Percentiles rank a stretch among this genome's conserved stretches.
phyloP scores from a whole-genome alignment of 768 basidiomycete species.

The Lentinula sp. region DNA sequence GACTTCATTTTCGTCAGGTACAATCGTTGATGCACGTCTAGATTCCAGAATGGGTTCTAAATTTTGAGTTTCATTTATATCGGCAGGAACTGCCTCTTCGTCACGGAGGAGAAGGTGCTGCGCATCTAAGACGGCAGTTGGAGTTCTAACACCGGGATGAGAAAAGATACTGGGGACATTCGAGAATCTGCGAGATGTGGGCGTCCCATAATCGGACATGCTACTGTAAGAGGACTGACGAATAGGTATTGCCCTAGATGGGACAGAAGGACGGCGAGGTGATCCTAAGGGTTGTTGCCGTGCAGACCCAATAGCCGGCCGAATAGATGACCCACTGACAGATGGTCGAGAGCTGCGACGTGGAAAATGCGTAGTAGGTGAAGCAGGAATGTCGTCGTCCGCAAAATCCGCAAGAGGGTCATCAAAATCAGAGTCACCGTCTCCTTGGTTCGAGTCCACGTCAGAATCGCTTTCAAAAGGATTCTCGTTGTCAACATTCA shows the following conservation, averaged over 20 bases:
- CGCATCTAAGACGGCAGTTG: conserved; percentile 70
- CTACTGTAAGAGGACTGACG: conserved; percentile 24
- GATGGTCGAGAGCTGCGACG: conserved; percentile 12
- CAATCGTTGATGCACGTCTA: conserved; percentile 23
- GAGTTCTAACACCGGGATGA: conserved; percentile 76
- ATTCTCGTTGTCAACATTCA: conserved; percentile 90
- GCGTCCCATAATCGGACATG: conserved; percentile 23
- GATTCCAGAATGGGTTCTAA: conserved; percentile 53
- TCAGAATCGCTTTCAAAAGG: conserved; percentile 61
- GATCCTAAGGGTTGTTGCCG: conserved; percentile 22
- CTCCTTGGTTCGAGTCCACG: conserved; percentile 25
- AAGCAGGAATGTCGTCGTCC: conserved; percentile 7
- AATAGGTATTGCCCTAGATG: conserved; percentile 7
- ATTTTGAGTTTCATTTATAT: conserved; percentile 22
- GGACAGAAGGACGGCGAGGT: conserved; percentile 22
- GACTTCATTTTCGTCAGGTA: conserved; percentile 27
- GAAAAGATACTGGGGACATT: conserved; percentile 74
- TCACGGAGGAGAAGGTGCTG: conserved; percentile 50
- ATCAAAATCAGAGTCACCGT: conserved; percentile 19
- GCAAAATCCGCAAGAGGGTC: conserved; percentile 26
- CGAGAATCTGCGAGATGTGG: conserved; percentile 47
- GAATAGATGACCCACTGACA: background rate
- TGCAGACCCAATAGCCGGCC: conserved; percentile 10
- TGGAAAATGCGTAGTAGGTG: conserved; percentile 16
- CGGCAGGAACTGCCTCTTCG: conserved; percentile 22